Base-by-base conservation (phyloP, 2,329 filamentous ascomycete genomes). In the Ascochyta pisi region DNA sequence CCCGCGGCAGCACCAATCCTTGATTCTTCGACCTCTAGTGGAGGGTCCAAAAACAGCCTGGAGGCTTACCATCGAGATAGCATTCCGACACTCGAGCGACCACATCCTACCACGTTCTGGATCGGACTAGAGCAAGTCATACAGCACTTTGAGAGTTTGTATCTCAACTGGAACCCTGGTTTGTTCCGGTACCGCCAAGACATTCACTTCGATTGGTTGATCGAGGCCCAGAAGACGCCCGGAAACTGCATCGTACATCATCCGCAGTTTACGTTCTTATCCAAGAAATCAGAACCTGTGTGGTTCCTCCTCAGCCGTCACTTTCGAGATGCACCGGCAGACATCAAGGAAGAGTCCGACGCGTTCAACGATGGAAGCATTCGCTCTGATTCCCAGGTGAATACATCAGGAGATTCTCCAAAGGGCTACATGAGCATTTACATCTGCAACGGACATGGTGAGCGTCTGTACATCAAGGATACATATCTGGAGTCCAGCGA, bases 131-230 rank as follows among this genome's bases (percentile, higher is more conserved):
- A 96, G 64, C 90, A 92, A 62, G 87, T 97, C 4, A 84, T 91
- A 33, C 92, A 96, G 68, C 88, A 96, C 70, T 99, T 97, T 61
- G 92, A 98, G 73, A 96, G 93, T 16, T 86, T 99, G 64, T 99
- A 98, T 74, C 82, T 99, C 50, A 99, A 98, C 76, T 99, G 95
- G 95, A 97, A 96, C 63, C 93, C 95, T 0, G 83, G 84, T 0
- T 80, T 96, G 0, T 99, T 99, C 76, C 80, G 81, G 1, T 79
- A 90, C 70, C 87, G 93, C 8, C 89, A 96, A 73, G 93, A 99
- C 67, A 86, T 93, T 52, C 95, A 99, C 76, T 96, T 98, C 69
- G 82, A 83, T 2, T 99, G 95, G 95, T 83, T 88, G 56, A 73
- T 88, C n/a, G 62, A 65, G 8, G 74, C 78, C 19, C 19, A 73